Conservation (phyloP, 2,329 filamentous ascomycete genomes). For the Hysterium pulicare region DNA sequence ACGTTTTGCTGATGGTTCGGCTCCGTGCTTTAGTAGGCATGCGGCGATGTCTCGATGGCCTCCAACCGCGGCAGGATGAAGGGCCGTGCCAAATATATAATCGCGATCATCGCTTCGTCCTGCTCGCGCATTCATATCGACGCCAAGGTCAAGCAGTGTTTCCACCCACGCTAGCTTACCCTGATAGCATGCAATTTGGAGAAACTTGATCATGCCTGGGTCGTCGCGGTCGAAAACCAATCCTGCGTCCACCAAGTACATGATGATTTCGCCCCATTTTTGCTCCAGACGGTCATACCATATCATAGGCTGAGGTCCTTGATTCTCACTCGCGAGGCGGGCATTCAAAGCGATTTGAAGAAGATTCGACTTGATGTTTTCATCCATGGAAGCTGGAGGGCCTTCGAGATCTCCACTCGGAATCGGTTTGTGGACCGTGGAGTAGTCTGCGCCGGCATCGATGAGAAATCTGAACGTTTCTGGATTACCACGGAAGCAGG, state of each 20-base stretch:
- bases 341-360: neutral
- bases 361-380: neutral
- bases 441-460: neutral
- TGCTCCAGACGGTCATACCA: neutral
- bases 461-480: neutral
- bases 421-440: neutral
- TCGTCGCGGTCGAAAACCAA: neutral
- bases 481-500: neutral
- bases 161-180: neutral
- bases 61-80: neutral
- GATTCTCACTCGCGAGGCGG: neutral
- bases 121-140: neutral
- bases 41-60: neutral
- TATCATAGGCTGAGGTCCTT: neutral
- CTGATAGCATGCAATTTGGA: neutral
- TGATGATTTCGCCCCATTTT: neutral
- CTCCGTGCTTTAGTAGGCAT: neutral
- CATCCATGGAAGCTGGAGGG: neutral
- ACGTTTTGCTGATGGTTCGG: neutral
- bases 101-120: neutral
- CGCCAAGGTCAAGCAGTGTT: neutral
- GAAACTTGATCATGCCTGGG: neutral
- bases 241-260: neutral
- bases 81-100: neutral
- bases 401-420: neutral